Conservation (phyloP, 2,329 filamentous ascomycete species). For the Xylariaceae sp. region DNA sequence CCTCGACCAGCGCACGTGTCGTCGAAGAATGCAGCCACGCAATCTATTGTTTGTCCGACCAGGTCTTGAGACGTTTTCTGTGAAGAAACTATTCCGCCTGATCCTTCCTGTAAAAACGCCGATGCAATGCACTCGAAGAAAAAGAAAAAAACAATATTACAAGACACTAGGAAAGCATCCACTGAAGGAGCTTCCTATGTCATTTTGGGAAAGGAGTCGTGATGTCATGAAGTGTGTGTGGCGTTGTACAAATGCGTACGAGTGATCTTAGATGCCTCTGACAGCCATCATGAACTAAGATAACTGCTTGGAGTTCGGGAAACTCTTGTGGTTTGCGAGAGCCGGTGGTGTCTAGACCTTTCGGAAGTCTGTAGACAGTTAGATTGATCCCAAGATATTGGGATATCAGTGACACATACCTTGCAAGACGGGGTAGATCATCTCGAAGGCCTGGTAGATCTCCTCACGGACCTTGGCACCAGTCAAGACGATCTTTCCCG, state of each 20-base stretch:
- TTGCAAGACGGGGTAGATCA: constrained; percentile 95
- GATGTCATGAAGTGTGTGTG: constrained; percentile 27
- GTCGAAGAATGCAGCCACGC: constrained; percentile 34
- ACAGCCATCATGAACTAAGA: constrained; percentile 20
- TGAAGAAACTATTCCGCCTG: constrained; percentile 26
- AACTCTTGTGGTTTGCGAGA: constrained; percentile 6
- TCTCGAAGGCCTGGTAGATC: constrained; percentile 94
- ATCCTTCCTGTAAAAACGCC: constrained; percentile 46
- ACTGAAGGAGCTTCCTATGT: neutral
- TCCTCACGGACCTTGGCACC: constrained; percentile 97
- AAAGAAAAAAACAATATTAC: constrained; percentile 31
- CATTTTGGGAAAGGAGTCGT: constrained; percentile 22
- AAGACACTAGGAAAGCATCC: constrained; percentile 13
- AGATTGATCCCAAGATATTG: too few species aligned
- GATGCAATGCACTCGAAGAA: constrained; percentile 50
- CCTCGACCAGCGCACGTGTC: constrained; percentile 42
- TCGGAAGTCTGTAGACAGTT: constrained; percentile 48
- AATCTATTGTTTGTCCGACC: constrained; percentile 32
- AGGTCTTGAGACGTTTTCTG: constrained; percentile 31
- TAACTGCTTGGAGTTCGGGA: constrained; percentile 16
- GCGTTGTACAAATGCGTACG: too few species aligned
- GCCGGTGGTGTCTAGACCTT: constrained; percentile 46
- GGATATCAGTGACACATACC: constrained; percentile 48
- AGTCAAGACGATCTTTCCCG: constrained; percentile 95
- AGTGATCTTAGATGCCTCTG: too few species aligned